Base-by-base conservation (phyloP, 2,329 filamentous ascomycete genomes). In the Fusarium vanettenii region DNA sequence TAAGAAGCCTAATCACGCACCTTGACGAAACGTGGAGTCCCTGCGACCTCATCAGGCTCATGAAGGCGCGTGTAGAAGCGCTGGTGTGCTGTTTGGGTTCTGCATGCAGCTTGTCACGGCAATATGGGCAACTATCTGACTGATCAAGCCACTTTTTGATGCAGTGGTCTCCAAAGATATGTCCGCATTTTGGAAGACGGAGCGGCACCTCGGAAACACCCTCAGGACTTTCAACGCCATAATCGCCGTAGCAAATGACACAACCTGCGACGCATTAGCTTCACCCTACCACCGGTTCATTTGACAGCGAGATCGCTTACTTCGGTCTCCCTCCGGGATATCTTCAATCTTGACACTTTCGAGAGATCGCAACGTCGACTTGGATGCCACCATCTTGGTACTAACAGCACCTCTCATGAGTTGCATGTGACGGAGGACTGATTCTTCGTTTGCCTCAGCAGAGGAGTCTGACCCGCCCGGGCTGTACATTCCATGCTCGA, bases 131-230 rank as follows among this genome's bases (percentile, higher is more conserved):
- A 64, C 85, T 91, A 74, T 91, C 87, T 2, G 89, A 89, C 55
- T 92, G 89, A 62, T 89, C 85, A 48, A 92, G 87, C 91, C 91
- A 92, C 74, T 89, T 91, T 79, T 89, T 90, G 72, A 92, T 90
- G 79, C 91, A 92, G 74, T 88, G 85, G 66, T 91, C 86, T 20
- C 91, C 91, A 79, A 92, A 92, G 8, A 92, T 80, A 74, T 92
- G 91, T 73, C 89, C 90, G 84, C 91, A 92, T 73, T 86, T 88
- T 3, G 91, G 90, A 20, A 92, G 80, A 22, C 89, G 88, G 18
- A 92, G 79, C 1, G 91, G 89, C 4, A 81, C 83, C 78, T 92
- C 91, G 55, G 84, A 86, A 22, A 89, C 81, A 2, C 90, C 90
- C 72, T 92, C 91, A 0, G 90, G 89, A 31, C 87, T 90, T 67